Evolutionary conservation across 2,329 filamentous ascomycete species (phyloP), one percentile per base, ranked within the genome.

Genomic region (Diaporthe sp.): DNA sequence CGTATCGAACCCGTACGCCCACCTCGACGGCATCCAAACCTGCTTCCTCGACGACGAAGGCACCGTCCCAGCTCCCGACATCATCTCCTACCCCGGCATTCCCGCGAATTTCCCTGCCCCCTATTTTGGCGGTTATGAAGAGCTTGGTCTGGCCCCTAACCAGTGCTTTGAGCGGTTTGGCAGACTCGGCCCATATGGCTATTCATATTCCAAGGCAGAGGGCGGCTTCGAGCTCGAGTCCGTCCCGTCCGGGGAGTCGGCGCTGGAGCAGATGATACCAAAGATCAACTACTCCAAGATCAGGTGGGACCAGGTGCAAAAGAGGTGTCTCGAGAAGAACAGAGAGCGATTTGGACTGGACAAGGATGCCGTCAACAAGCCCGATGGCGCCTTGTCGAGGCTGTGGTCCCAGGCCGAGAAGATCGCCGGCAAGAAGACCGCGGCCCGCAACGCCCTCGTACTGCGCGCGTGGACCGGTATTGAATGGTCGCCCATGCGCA

Each of bases 401-500:
- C 45, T 76, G 52, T 76, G 71, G 71, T 40, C 73, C 25, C 73
- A 75, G 30, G 64, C 73, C 28, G 75, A 72, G 64, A 76, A 76
- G 71, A 69, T 58, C 22, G 40, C 69, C 38, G 71, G 72, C 15
- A 76, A 74, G 54, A 75, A 72, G 69, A 42, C 54, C 19, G 45
- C 73, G 30, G 80, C 84, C 4, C 89, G 95, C 40, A 95, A 94
- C 0, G 95, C 93, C 1, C 83, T 97, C 12, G 83, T 98, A 6
- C 88, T 97, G 57, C 91, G 95, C 52, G 92, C 94, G 0, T 96
- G 93, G 86, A 91, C 90, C 42, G 92, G 91, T 74, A 95, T 94
- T 81, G 82, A 90, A 33, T 98, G 95, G 82, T 94, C 92, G 28
- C 89, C 94, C 52, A 94, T 96, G 80, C 94, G 96, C 81, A 91